These are phyloP conservation scores for Psidium guajava DNA, from an alignment of 345 rosid species.

Conservation along the genomic window DNA sequence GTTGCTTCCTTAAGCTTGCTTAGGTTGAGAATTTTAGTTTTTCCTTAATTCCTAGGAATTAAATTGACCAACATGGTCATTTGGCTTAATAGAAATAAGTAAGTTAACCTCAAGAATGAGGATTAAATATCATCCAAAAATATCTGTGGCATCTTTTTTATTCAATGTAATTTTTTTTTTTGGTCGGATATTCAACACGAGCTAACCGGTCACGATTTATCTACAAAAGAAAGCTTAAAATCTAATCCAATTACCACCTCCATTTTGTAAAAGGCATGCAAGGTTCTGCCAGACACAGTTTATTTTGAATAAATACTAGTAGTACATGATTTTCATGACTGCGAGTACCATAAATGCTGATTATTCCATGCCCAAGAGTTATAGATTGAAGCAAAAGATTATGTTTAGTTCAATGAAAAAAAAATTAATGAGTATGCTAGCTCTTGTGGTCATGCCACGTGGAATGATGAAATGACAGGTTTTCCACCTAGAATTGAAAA, in stretches of 20 bases:
- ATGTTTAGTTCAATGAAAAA: not conserved
- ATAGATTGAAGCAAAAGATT: not conserved
- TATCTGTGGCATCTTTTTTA: not conserved
- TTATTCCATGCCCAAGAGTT: not conserved
- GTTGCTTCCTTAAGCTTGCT: not conserved
- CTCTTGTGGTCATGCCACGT: not conserved
- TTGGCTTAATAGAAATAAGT: not conserved
- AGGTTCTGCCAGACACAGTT: not conserved
- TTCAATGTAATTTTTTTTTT: not conserved
- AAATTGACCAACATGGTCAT: not conserved
- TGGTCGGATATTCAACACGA: not conserved
- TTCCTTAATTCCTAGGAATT: not conserved
- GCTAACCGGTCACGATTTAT: not conserved
- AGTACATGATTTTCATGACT: not conserved
- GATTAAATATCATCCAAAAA: not conserved
- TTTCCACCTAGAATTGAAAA: not conserved
- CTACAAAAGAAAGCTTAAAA: not conserved
- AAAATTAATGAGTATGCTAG: not conserved
- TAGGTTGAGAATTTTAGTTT: not conserved
- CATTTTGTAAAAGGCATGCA: not conserved
- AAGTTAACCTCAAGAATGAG: not conserved
- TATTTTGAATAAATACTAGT: not conserved
- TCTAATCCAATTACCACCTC: not conserved
- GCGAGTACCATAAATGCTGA: not conserved
- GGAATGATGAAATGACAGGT: not conserved